Evolutionary conservation across 108 stramenopile genomes (phyloP), one percentile per base, ranked within the genome.

Genomic region (Nannochloropsis oceanica): DNA sequence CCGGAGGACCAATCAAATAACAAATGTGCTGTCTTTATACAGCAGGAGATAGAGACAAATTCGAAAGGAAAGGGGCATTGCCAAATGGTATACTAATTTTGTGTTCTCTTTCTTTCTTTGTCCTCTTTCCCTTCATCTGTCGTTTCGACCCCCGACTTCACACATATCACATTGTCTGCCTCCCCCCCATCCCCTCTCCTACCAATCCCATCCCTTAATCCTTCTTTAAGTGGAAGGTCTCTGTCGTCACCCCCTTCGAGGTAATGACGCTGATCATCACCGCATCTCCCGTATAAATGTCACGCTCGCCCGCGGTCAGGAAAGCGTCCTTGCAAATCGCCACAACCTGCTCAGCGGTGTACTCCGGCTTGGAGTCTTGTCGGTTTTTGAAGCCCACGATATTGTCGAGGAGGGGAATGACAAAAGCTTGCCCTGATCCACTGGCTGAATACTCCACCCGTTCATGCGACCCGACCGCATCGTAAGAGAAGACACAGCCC

Each of bases 201-300:
- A 8, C 46, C 14, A 50, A 13, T 73, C 59, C 2, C 10, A n/a
- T 18, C n/a, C 34, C 24, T 42, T 95, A 98, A 87, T 98, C 98
- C 42, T 93, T 94, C 93, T 97, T 98, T 22, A 98, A 91, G 84
- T 90, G 84, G 85, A 97, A 98, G 27, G 86, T 90, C 44, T 90
- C 91, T 34, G 88, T 94, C 80, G 92, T 90, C 83, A 95, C 94
- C 50, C 95, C 96, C 42, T 92, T 92, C 79, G 91, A 91, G 26
- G 93, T 94, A 88, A 99, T 95, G 85, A 96, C 92, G 89, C 91
- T 92, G 85, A 99, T 98, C 89, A 97, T 96, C 59, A 99, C 93
- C 18, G 94, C 90, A 92, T 99, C 98, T 73, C 98, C 98, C 0
- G 96, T 97, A 90, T 96, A 96, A 86, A 99, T 99, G 91, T 99